Evolutionary conservation across 2,329 filamentous ascomycete genomes (phyloP).

Genomic region (Pyricularia sp.): DNA sequence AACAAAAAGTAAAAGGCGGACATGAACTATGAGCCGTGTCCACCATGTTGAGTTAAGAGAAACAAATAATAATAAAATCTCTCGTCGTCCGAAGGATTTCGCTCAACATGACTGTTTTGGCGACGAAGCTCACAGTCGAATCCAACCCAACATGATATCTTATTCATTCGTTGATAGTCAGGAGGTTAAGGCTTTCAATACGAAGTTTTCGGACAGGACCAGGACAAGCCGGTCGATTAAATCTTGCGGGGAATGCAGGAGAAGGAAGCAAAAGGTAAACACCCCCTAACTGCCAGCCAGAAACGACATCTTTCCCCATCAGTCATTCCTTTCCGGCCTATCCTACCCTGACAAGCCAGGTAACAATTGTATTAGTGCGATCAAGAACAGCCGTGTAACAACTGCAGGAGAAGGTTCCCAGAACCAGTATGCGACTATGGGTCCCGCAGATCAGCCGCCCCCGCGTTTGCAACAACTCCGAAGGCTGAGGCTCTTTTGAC

Average conservation of each 20-base stretch:
- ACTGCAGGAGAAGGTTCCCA: constrained; percentile 38
- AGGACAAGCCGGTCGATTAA: constrained; percentile 16
- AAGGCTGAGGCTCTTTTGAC: background rate
- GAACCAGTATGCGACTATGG: constrained; percentile 34
- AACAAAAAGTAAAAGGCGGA: background rate
- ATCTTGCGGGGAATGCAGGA: constrained; percentile 38
- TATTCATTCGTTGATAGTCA: background rate
- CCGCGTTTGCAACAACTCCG: constrained; percentile 4
- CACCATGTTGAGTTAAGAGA: background rate
- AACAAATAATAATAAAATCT: background rate
- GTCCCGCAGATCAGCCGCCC: constrained; percentile 6
- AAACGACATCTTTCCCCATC: background rate
- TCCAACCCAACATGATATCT: background rate
- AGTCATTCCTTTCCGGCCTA: constrained; percentile 12
- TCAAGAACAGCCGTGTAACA: constrained; percentile 35
- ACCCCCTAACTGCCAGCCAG: too few species aligned
- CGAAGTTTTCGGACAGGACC: background rate
- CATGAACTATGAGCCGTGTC: background rate
- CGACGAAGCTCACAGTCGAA: background rate
- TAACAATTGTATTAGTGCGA: constrained; percentile 25
- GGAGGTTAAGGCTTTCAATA: background rate
- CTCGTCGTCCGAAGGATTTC: background rate
- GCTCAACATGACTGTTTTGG: background rate
- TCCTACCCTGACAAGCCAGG: background rate
- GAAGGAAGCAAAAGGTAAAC: constrained; percentile 40